Evolutionary conservation across 179 eudicot genomes (phyloP).

Genomic region (Drosera spatulata): DNA sequence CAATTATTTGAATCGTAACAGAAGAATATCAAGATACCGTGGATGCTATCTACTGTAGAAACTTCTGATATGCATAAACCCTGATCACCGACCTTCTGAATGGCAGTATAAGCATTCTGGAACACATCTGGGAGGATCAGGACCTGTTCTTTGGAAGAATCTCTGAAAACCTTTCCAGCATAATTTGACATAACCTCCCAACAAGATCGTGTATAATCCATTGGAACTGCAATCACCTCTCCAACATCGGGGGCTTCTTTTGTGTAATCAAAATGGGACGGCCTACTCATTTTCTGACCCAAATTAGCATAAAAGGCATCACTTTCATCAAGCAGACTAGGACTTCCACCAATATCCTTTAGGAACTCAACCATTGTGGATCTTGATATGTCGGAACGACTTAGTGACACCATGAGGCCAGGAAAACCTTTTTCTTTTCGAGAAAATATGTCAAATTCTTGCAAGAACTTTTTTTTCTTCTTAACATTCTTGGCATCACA

Average conservation of each 20-base stretch:
- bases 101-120: conserved; percentile 35
- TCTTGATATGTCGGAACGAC: conserved; percentile 36
- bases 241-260: conserved; percentile 31
- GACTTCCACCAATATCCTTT: conserved; percentile 19
- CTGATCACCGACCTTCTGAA: conserved; percentile 90
- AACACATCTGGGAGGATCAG: conserved; percentile 41
- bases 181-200: conserved; percentile 77
- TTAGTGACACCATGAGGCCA: conserved; percentile 54
- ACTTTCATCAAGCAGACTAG: conserved; percentile 21
- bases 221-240: conserved; percentile 15
- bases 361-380: conserved; percentile 27
- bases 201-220: conserved; percentile 33
- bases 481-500: conserved; percentile 23
- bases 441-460: conserved; percentile 49
- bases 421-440: conserved; percentile 96
- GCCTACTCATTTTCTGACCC: conserved; percentile 20
- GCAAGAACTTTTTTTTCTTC: conserved; percentile 29
- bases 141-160: conserved; percentile 17
- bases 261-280: conserved; percentile 16
- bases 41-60: conserved; percentile 33
- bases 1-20: neutral
- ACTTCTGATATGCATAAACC: conserved; percentile 70
- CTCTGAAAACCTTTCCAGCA: conserved; percentile 22
- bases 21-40: conserved; percentile 29
- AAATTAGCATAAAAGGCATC: conserved; percentile 22